Evolutionary conservation across 345 rosid species (phyloP), one percentile per base, ranked within the genome.

Genomic region (Brassica nigra): DNA sequence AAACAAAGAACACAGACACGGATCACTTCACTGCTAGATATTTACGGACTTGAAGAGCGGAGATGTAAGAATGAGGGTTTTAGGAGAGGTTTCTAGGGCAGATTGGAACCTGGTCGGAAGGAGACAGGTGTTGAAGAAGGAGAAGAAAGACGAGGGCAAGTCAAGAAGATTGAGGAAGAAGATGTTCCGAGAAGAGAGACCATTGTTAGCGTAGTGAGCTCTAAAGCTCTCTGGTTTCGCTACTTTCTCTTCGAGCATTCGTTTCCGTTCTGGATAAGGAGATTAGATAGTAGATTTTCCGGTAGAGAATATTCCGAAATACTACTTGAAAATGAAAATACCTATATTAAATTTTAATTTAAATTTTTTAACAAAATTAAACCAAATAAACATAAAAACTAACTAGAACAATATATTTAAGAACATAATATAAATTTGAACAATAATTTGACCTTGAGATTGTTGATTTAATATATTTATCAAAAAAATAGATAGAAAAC

Each of bases 131-230:
- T 0, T 23, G 83, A 73, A 58, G 85, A 66, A 62, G 62, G 23
- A 27, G 85, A 80, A 69, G 85, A 83, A 78, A 81, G 84, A 59
- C 87, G 84, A 33, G 85, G 83, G 30, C 84, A 68, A 20, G 84
- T 81, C 59, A 18, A 18, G 18, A 84, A 83, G 76, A 88, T 62
- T 62, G 90, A 84, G 9, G 89, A 84, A 71, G 86, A 71, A 78
- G 68, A 64, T 57, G 88, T 31, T 78, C 95, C 91, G 8, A 89
- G 81, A 15, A 86, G 71, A 11, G 91, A 84, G 61, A 89, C 93
- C 98, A 90, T 78, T 78, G 73, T 42, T 47, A 18, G 18, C 18
- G 18, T 88, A 71, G 14, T 58, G 57, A 78, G 59, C 66, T 78
- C 52, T 55, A 4, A 18, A 47, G 80, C 27, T 49, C 29, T 63